Evolutionary conservation across 495 filamentous ascomycete genomes (phyloP), one percentile per base, ranked within the genome.

Genomic region (Penicillium bialowiezense): DNA sequence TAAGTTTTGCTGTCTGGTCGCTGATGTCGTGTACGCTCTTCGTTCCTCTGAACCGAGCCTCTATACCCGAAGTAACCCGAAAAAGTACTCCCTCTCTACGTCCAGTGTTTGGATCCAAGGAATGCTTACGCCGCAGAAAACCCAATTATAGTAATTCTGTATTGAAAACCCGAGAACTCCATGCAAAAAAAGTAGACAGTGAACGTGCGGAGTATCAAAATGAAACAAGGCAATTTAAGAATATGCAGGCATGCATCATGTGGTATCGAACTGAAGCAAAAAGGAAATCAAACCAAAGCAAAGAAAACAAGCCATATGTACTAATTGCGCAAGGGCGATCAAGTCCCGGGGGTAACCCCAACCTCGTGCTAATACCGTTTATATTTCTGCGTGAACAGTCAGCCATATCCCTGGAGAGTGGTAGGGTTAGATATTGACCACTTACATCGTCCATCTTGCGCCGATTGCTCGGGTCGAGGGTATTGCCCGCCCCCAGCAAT

Each of bases 401-500:
- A 59, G 52, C 17, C 34, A 44, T 34, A 29, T 19, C 5, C 45
- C 15, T 20, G 17, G 19, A 29, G 38, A 38, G n/a, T 41, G 17
- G 19, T 7, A 51, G 23, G 21, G 26, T 19, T 28, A 8, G 8
- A 15, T 3, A 26, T 15, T 4, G 28, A 24, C 8, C 31, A 73
- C 89, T 83, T 72, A 93, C 90, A 75, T 95, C 90, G 55, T 97
- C 92, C 52, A 93, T 82, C 60, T 86, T 81, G 57, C 88, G 81
- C 56, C 85, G 74, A 67, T 95, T 91, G 56, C 82, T 79, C 29
- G 86, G 88, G 69, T 99, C 95, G 57, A 97, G 63, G 37, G 88
- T 83, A 67, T 97, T 99, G 3, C 90, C 91, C n/a, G 91, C 91
- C 17, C 95, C 95, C 67, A 97, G 72, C 53, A 97, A 68, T 15